These are phyloP conservation scores for Starmerella vitae DNA, from an alignment of 805 yeast genomes.

Conservation along the genomic window DNA sequence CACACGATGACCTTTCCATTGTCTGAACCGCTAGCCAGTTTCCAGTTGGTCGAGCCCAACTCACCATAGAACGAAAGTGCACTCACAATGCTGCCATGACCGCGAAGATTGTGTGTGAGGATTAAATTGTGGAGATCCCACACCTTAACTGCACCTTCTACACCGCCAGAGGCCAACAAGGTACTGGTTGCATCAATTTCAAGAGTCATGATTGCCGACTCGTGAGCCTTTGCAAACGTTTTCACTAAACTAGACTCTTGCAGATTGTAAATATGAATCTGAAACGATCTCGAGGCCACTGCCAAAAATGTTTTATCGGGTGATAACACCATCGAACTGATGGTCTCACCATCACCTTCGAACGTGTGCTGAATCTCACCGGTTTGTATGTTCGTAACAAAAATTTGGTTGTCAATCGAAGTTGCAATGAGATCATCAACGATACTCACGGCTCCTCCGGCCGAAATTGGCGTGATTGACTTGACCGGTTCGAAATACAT, in stretches of 20 bases:
- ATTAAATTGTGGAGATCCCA: slow-evolving; percentile 86
- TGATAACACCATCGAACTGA: slow-evolving; percentile 63
- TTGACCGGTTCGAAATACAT: slow-evolving; percentile 20
- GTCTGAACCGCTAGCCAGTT: slow-evolving; percentile 58
- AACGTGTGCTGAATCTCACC: slow-evolving; percentile 46
- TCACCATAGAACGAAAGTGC: slow-evolving; percentile 64
- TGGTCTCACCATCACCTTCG: slow-evolving; percentile 71
- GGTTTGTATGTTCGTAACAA: slow-evolving; percentile 49
- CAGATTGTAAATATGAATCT: slow-evolving; percentile 47
- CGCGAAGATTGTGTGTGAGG: slow-evolving; percentile 78
- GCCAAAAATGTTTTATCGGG: slow-evolving; percentile 63
- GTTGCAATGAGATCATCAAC: slow-evolving; percentile 61
- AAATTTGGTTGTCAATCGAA: slow-evolving; percentile 62
- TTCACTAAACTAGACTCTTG: slow-evolving; percentile 5
- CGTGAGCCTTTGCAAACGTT: slow-evolving; percentile 31
- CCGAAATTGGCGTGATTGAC: slow-evolving; percentile 61
- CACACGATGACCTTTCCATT: slow-evolving; percentile 44
- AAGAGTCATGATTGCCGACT: slow-evolving; percentile 70
- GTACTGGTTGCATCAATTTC: slow-evolving; percentile 70
- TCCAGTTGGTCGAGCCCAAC: slow-evolving; percentile 51
- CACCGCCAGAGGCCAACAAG: slow-evolving; percentile 82
- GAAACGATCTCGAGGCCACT: slow-evolving; percentile 70
- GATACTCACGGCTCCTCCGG: slow-evolving; percentile 68
- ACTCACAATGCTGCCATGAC: slow-evolving; percentile 84
- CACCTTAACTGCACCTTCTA: slow-evolving; percentile 83